A percentile compares a stretch with the other conserved stretches of the same genome.
Conservation (phyloP, 345 rosid species). For the Raphanus raphanistrum region DNA sequence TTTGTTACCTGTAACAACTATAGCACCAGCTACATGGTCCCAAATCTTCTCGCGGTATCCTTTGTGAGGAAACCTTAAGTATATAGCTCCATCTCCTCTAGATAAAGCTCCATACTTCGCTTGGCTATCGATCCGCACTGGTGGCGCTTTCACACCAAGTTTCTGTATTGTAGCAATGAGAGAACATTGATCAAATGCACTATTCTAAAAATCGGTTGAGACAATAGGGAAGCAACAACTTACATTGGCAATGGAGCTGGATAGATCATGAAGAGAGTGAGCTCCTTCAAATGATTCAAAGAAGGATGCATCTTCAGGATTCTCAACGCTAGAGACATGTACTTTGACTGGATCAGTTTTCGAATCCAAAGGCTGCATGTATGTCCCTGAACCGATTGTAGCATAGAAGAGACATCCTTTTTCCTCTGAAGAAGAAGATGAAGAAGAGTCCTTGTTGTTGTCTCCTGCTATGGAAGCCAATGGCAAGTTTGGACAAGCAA, state of each 20-base stretch:
- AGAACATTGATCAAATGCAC: neutral
- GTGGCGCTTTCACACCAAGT: slow-evolving; percentile 91
- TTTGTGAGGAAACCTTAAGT: slow-evolving; percentile 74
- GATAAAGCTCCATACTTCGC: slow-evolving; percentile 91
- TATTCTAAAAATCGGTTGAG: neutral
- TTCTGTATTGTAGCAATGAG: slow-evolving; percentile 49
- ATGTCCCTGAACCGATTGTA: slow-evolving; percentile 71
- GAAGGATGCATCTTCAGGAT: slow-evolving; percentile 85
- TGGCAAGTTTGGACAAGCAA: slow-evolving; percentile 96
- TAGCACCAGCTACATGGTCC: slow-evolving; percentile 98
- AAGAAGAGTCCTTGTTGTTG: slow-evolving; percentile 26
- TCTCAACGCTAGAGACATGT: slow-evolving; percentile 68
- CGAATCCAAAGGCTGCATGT: slow-evolving; percentile 69
- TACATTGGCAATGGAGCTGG: slow-evolving; percentile 74
- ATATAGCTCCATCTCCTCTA: slow-evolving; percentile 95
- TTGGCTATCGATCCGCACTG: slow-evolving; percentile 93
- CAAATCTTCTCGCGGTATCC: slow-evolving; percentile 96
- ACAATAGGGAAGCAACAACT: slow-evolving; percentile 19
- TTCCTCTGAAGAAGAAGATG: slow-evolving; percentile 37
- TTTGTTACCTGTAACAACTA: slow-evolving; percentile 77
- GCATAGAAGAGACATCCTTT: slow-evolving; percentile 88
- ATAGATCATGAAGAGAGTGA: slow-evolving; percentile 70
- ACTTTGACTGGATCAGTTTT: slow-evolving; percentile 60
- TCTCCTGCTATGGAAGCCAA: slow-evolving; percentile 50
- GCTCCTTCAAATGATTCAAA: slow-evolving; percentile 92